Percentiles rank a stretch among this genome's conserved stretches.
phyloP scores from a whole-genome alignment of 2,329 filamentous ascomycete genomes.

The Clonostachys chloroleuca region DNA sequence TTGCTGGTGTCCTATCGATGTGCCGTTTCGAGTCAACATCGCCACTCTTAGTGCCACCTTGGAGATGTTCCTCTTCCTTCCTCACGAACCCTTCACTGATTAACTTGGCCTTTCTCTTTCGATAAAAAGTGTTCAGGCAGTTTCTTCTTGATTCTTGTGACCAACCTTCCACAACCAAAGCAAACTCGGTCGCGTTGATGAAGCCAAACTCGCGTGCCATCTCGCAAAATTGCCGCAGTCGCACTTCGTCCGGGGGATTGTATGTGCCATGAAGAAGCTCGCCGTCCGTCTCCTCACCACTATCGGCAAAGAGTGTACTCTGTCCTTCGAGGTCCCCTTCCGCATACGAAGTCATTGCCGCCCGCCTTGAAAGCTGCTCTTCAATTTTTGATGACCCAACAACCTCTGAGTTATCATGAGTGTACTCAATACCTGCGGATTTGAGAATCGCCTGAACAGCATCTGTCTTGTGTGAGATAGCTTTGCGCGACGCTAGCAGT shows the following conservation, averaged over 20 bases:
- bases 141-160: slow-evolving; percentile 77
- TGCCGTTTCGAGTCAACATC: background rate
- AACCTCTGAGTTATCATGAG: slow-evolving; percentile 94
- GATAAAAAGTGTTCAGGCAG: slow-evolving; percentile 79
- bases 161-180: slow-evolving; percentile 85
- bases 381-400: slow-evolving; percentile 92
- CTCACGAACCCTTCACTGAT: slow-evolving; percentile 2
- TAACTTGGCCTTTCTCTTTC: slow-evolving; percentile 52
- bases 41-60: background rate
- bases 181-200: slow-evolving; percentile 74
- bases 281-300: slow-evolving; percentile 12
- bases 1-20: background rate
- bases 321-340: slow-evolving; percentile 37
- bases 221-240: slow-evolving; percentile 79
- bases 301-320: slow-evolving; percentile 52
- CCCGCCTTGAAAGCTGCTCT: slow-evolving; percentile 72
- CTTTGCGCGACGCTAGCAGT: slow-evolving; percentile 22
- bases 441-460: slow-evolving; percentile 86
- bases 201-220: slow-evolving; percentile 83
- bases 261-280: slow-evolving; percentile 41
- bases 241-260: slow-evolving; percentile 70
- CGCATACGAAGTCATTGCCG: slow-evolving; percentile 53
- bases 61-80: background rate
- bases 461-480: slow-evolving; percentile 52
- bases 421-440: slow-evolving; percentile 87